These are phyloP conservation scores for Coemansia sp. DNA, from an alignment of 192 early-diverging fungal species.

Conservation along the genomic window DNA sequence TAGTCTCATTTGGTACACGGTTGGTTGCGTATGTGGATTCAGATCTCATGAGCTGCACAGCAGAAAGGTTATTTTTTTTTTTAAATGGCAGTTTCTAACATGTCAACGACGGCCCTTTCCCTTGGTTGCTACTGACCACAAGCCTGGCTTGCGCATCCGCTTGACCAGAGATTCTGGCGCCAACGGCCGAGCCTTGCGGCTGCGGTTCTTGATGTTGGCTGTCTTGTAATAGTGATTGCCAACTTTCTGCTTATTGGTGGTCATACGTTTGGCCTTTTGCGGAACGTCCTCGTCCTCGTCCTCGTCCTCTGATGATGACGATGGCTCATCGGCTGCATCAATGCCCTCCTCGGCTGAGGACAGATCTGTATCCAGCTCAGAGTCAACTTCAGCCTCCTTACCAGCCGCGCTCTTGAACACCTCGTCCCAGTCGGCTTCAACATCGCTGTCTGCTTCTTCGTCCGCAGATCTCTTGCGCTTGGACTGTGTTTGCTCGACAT, in stretches of 20 bases:
- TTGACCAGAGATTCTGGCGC: constrained; percentile 55
- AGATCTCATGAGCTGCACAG: too few relatives aligned
- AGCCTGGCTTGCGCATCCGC: constrained; percentile 52
- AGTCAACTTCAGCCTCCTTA: constrained; percentile 50
- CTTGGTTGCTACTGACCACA: constrained; percentile 42
- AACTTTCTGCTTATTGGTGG: constrained; percentile 89
- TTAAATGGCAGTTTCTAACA: too few relatives aligned
- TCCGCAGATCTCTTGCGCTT: constrained; percentile 45
- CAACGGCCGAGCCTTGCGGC: constrained; percentile 74
- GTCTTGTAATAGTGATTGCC: constrained; percentile 87
- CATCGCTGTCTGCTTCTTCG: constrained; percentile 25
- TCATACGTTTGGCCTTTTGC: constrained; percentile 75
- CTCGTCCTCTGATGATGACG: constrained; percentile 30
- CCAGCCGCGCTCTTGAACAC: constrained; percentile 81
- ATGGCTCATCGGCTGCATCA: constrained; percentile 16
- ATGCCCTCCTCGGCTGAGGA: constrained; percentile 35
- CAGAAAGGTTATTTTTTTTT: too few relatives aligned
- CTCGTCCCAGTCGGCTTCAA: constrained; percentile 80
- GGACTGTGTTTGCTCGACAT: constrained; percentile 15
- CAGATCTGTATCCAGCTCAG: constrained; percentile 48
- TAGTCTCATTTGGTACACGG: too few relatives aligned
- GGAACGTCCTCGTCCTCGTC: constrained; percentile 34
- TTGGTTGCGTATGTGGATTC: too few relatives aligned
- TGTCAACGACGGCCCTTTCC: background rate
- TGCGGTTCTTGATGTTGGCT: constrained; percentile 95